These are phyloP conservation scores for Boletus rubroflammeus DNA, from an alignment of 768 basidiomycete species.

Conservation along the genomic window DNA sequence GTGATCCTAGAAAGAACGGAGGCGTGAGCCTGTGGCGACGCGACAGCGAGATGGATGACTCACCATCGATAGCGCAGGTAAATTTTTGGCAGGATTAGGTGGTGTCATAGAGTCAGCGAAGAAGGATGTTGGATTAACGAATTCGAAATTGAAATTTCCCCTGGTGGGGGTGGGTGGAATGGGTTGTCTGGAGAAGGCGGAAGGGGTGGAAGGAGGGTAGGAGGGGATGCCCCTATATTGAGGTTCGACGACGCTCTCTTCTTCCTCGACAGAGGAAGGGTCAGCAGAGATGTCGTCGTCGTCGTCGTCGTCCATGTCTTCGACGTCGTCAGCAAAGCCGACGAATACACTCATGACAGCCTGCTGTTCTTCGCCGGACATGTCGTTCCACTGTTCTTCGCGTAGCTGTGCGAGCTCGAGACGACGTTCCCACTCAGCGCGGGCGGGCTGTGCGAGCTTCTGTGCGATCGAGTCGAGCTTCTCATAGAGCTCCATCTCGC, in stretches of 20 bases:
- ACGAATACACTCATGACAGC: conserved; percentile 28
- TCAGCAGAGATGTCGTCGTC: conserved; percentile 4
- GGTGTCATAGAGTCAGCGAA: conserved; percentile 20
- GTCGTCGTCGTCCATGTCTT: conserved; percentile 18
- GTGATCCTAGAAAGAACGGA: conserved; percentile 21
- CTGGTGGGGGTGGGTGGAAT: conserved; percentile 21
- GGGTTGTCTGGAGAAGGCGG: conserved; percentile 8
- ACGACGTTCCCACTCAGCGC: conserved; percentile 33
- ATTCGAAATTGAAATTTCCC: conserved; percentile 25
- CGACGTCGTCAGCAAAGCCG: conserved; percentile 27
- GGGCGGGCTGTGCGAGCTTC: conserved; percentile 29
- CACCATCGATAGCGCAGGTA: conserved; percentile 32
- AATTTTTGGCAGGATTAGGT: conserved; percentile 23
- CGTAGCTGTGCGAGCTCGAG: conserved; percentile 27
- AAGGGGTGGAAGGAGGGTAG: not conserved
- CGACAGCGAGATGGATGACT: conserved; percentile 1
- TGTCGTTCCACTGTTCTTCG: conserved; percentile 32
- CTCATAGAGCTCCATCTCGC: conserved; percentile 29
- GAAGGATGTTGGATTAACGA: conserved; percentile 29
- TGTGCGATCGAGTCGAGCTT: conserved; percentile 18
- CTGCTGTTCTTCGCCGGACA: conserved; percentile 32
- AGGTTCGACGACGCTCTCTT: conserved; percentile 13
- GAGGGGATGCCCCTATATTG: conserved; percentile 3
- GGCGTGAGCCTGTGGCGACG: conserved; percentile 3
- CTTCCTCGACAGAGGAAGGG: conserved; percentile 18